Evolutionary conservation across 768 basidiomycete genomes (phyloP).

Genomic region (Boletus reticuloceps): DNA sequence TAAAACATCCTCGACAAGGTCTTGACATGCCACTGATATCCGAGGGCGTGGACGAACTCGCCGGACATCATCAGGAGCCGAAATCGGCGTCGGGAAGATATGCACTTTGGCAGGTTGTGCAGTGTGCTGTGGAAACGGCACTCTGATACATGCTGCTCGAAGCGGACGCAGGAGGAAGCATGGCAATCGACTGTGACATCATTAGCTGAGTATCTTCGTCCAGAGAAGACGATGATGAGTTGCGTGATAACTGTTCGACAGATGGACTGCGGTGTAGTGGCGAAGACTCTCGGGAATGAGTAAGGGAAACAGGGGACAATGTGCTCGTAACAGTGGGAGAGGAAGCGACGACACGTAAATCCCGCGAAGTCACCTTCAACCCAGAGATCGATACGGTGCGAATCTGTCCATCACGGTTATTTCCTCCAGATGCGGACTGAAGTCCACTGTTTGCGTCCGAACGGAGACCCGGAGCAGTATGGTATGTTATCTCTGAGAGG

Average conservation of each 20-base stretch:
- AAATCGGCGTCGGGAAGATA: not conserved
- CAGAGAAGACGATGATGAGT: slow-evolving; percentile 56
- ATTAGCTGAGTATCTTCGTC: slow-evolving; percentile 63
- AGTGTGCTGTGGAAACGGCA: slow-evolving; percentile 46
- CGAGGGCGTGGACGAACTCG: slow-evolving; percentile 4
- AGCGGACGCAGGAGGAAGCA: slow-evolving; percentile 54
- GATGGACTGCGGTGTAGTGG: slow-evolving; percentile 2
- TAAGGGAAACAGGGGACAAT: slow-evolving; percentile 26
- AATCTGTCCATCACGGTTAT: slow-evolving; percentile 21
- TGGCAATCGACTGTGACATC: slow-evolving; percentile 76
- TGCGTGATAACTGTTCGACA: slow-evolving; percentile 34
- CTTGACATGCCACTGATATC: slow-evolving; percentile 7
- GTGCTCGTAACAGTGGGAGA: slow-evolving; percentile 22
- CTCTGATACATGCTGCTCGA: slow-evolving; percentile 78
- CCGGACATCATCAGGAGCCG: not conserved
- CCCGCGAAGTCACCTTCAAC: slow-evolving; percentile 49
- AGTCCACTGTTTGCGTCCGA: slow-evolving; percentile 27
- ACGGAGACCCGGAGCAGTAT: slow-evolving; percentile 32
- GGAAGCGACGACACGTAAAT: slow-evolving; percentile 33
- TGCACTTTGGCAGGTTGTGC: not conserved
- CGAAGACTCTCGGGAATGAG: slow-evolving; percentile 13
- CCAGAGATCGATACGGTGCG: slow-evolving; percentile 59
- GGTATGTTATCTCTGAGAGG: slow-evolving; percentile 58
- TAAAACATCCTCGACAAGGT: slow-evolving; percentile 42
- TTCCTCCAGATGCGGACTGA: slow-evolving; percentile 14